These are phyloP conservation scores for Penstemon barbatus DNA, from an alignment of 257 asterid genomes.

Conservation along the genomic window DNA sequence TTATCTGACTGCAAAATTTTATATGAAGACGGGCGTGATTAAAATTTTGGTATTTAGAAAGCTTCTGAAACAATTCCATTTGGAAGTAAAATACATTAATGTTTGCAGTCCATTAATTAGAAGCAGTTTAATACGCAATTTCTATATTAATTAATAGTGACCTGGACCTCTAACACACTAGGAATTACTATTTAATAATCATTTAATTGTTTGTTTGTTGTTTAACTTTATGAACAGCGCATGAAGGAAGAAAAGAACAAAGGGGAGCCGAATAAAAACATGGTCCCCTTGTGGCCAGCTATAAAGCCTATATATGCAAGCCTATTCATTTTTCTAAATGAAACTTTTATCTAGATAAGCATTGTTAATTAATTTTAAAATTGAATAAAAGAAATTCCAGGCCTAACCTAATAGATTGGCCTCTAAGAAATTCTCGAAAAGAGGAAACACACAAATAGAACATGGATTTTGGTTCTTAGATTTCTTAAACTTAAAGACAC, in stretches of 20 bases:
- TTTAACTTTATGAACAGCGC: constrained; percentile 6
- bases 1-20: too few relatives aligned
- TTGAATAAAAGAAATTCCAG: not conserved
- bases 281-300: constrained; percentile 20
- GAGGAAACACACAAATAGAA: constrained; percentile 5
- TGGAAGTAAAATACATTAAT: not conserved
- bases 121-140: too few relatives aligned
- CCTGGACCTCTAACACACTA: not conserved
- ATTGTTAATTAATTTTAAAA: not conserved
- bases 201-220: not conserved
- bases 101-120: too few relatives aligned
- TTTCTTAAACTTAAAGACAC: not conserved
- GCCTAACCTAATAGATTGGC: too few relatives aligned
- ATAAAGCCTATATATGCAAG: constrained; percentile 27
- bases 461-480: not conserved
- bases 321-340: not conserved
- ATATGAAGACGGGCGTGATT: not conserved
- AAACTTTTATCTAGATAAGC: constrained; percentile 13
- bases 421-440: not conserved
- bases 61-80: not conserved
- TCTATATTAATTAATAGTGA: not conserved
- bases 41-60: not conserved
- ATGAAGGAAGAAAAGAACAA: constrained; percentile 3
- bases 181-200: not conserved
- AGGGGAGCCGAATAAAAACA: not conserved